Evolutionary conservation across 495 filamentous ascomycete genomes (phyloP), one percentile per base, ranked within the genome.

Genomic region (Talaromyces liani): DNA sequence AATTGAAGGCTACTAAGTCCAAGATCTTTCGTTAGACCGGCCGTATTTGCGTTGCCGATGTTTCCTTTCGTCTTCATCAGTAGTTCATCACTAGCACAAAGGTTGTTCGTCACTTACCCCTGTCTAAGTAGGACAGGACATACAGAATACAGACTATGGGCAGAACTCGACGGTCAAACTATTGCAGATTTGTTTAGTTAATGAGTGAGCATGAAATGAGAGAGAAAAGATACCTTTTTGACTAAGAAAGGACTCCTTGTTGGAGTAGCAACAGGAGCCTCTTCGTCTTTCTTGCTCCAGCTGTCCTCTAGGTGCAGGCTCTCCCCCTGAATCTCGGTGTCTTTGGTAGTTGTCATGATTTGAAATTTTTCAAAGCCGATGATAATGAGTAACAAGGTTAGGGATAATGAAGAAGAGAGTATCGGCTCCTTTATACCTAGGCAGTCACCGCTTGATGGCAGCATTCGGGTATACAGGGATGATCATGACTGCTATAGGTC

Each of bases 41-140:
- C 81, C 10, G 82, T 81, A 55, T 83, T 75, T 4, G 84, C 85
- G 73, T 87, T 88, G 53, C 75, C 84, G 58, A 81, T 82, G 58
- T 88, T 88, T 8, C 68, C 70, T 71, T 53, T 27, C n/a, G 53
- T 16, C 27, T 14, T 51, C 47, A 63, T 51, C 45, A 51, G 45
- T 10, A 51, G 16, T 51, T 12, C 16, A 51, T 51, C 16, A n/a
- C 2, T 16, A 51, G 45, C 16, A 51, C 20, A 57, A 49, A 49
- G 63, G 20, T 8, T 36, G 20, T 16, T 14, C 1, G 36, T 2
- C 29, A 64, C 57, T 63, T 47, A 66, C 67, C 63, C 61, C 66
- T 20, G 53, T 73, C 71, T 4, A 73, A 53, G 22, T 73, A 73
- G 2, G 71, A 73, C 9, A 73, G 60, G 20, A 73, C 58, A 33